These are phyloP conservation scores for Aspergillus carlsbadensis DNA, from an alignment of 495 filamentous ascomycete species.

Conservation along the genomic window DNA sequence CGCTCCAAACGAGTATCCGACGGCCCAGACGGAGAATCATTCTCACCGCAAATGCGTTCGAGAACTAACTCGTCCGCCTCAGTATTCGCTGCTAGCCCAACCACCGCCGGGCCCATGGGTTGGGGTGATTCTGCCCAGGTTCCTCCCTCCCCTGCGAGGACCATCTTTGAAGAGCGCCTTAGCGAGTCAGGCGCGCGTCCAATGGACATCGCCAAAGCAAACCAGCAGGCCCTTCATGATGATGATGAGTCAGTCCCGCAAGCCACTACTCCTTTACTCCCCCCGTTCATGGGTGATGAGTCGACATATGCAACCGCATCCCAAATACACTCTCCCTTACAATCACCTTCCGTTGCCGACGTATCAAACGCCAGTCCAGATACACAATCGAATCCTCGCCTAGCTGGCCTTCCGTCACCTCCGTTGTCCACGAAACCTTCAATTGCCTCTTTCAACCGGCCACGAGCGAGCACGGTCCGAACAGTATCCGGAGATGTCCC, in stretches of 20 bases:
- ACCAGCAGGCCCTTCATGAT: conserved; percentile 42
- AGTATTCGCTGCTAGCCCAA: conserved; percentile 58
- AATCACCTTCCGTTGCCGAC: conserved; percentile 71
- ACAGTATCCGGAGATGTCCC: conserved; percentile 56
- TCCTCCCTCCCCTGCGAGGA: conserved; percentile 65
- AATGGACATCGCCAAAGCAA: conserved; percentile 60
- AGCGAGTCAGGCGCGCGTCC: conserved; percentile 44
- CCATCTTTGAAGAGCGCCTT: conserved; percentile 61
- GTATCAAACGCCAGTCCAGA: conserved; percentile 31
- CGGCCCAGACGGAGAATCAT: conserved; percentile 40
- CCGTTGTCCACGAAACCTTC: conserved; percentile 80
- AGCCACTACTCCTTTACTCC: conserved; percentile 78
- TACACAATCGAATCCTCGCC: conserved; percentile 44
- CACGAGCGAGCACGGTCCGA: conserved; percentile 43
- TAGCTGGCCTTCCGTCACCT: conserved; percentile 62
- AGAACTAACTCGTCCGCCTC: conserved; percentile 67
- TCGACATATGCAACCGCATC: conserved; percentile 37
- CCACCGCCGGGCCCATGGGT: conserved; percentile 40
- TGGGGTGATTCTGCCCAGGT: conserved; percentile 51
- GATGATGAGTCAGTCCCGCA: conserved; percentile 58
- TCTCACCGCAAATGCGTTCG: conserved; percentile 39
- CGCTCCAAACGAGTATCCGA: conserved; percentile 53
- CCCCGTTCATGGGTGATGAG: conserved; percentile 69
- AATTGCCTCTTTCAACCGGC: conserved; percentile 66
- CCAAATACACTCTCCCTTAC: conserved; percentile 69